Percentiles rank a stretch among this genome's conserved stretches.
Conservation (phyloP, 2,329 filamentous ascomycete genomes). For the Talaromyces sp. region DNA sequence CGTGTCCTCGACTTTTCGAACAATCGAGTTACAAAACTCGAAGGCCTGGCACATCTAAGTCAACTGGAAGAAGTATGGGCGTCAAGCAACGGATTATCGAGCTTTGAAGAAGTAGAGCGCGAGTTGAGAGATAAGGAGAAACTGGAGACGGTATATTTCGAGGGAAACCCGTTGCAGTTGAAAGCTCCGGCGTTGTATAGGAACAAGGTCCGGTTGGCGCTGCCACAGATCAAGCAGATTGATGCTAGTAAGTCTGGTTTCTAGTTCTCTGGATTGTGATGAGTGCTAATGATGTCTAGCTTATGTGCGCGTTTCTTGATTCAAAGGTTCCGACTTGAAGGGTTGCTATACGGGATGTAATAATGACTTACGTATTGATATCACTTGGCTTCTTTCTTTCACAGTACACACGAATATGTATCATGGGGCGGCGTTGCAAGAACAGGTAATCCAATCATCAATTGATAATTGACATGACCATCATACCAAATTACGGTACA, state of each 20-base stretch:
- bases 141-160: conserved; percentile 89
- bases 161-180: conserved; percentile 86
- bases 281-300: conserved; percentile 22
- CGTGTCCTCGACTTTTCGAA: conserved; percentile 83
- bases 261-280: not conserved
- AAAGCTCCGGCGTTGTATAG: conserved; percentile 78
- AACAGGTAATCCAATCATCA: not conserved
- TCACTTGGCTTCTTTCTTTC: not conserved
- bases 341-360: not conserved
- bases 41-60: conserved; percentile 64
- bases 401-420: not conserved
- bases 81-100: conserved; percentile 76
- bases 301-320: conserved; percentile 29
- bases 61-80: conserved; percentile 92
- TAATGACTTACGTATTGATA: conserved; percentile 12
- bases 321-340: not conserved
- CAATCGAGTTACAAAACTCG: conserved; percentile 74
- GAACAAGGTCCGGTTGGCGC: conserved; percentile 83
- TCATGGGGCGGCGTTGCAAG: not conserved
- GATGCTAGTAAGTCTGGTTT: conserved; percentile 75
- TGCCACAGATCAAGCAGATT: conserved; percentile 88
- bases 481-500: not conserved
- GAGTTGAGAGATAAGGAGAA: conserved; percentile 74
- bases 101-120: conserved; percentile 76
- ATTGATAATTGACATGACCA: not conserved